phyloP scores from a whole-genome alignment of 2,329 filamentous ascomycete genomes.

The Dactylellina haptotyla region DNA sequence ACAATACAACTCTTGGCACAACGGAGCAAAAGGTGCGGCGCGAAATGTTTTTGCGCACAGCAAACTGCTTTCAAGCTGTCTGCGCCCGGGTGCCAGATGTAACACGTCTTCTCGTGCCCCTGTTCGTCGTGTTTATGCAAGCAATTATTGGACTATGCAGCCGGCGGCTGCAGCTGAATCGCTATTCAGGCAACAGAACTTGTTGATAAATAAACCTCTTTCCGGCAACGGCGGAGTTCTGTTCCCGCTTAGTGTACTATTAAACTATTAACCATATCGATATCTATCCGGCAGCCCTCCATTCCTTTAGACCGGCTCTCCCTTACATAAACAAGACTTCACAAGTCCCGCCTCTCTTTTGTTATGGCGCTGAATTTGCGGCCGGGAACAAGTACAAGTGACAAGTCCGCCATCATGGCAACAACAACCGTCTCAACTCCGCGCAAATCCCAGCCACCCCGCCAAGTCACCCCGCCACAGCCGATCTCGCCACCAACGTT shows the following conservation, averaged over 20 bases:
- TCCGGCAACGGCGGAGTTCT: background rate
- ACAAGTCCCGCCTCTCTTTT: background rate
- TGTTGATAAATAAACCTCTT: background rate
- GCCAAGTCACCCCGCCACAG: constrained; percentile 1
- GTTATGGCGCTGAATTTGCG: background rate
- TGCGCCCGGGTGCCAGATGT: no score
- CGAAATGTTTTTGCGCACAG: no score
- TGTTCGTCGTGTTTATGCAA: background rate
- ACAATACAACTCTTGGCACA: no score
- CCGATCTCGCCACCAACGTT: constrained; percentile 8
- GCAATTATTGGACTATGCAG: background rate
- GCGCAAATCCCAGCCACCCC: background rate
- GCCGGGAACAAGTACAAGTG: background rate
- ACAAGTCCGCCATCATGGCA: background rate
- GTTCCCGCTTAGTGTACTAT: no score
- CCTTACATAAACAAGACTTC: background rate
- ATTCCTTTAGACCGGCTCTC: no score
- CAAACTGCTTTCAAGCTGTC: no score
- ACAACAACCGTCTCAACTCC: background rate
- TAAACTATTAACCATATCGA: no score
- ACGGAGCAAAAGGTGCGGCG: no score
- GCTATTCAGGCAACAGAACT: no score
- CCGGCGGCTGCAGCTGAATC: background rate
- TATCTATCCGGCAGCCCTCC: background rate
- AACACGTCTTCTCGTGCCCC: background rate